phyloP scores from a whole-genome alignment of 2,329 filamentous ascomycete genomes.

The Fusarium sp. region DNA sequence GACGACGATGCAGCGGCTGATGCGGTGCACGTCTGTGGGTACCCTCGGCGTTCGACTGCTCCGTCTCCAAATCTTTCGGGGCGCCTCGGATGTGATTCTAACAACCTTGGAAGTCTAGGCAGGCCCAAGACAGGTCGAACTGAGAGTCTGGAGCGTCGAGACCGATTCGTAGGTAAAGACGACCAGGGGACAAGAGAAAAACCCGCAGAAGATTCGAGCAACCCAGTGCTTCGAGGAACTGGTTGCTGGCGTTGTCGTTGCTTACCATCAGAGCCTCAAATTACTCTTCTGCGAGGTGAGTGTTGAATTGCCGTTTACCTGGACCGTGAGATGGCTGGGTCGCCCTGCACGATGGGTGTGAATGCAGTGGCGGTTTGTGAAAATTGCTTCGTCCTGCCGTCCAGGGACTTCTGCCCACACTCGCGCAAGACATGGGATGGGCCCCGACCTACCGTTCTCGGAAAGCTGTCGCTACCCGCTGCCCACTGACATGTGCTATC shows the following conservation, averaged over 20 bases:
- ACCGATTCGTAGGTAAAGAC: background rate
- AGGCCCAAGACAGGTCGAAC: background rate
- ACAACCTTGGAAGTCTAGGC: conserved; percentile 1
- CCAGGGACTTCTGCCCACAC: conserved; percentile 7
- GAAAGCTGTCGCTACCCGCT: conserved; percentile 12
- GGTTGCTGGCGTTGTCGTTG: background rate
- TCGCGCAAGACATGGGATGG: conserved; percentile 6
- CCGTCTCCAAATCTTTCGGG: conserved; percentile 18
- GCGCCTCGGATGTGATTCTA: conserved; percentile 7
- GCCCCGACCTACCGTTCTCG: conserved; percentile 10
- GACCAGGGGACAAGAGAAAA: background rate
- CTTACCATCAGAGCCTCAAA: background rate
- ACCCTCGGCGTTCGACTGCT: conserved; percentile 18
- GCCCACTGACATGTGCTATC: conserved; percentile 28
- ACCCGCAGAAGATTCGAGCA: background rate
- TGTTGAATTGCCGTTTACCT: background rate
- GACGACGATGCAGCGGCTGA: conserved; percentile 24
- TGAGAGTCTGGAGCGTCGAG: background rate
- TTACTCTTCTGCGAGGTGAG: background rate
- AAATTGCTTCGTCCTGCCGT: conserved; percentile 5
- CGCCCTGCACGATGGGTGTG: conserved; percentile 9
- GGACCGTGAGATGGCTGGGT: background rate
- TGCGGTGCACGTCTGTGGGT: conserved; percentile 34
- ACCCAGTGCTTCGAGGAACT: background rate
- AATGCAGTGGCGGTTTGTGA: conserved; percentile 22